Base-by-base conservation (phyloP, 1,139 yeast genomes). In the Hemisphaericaspora subhashii region DNA sequence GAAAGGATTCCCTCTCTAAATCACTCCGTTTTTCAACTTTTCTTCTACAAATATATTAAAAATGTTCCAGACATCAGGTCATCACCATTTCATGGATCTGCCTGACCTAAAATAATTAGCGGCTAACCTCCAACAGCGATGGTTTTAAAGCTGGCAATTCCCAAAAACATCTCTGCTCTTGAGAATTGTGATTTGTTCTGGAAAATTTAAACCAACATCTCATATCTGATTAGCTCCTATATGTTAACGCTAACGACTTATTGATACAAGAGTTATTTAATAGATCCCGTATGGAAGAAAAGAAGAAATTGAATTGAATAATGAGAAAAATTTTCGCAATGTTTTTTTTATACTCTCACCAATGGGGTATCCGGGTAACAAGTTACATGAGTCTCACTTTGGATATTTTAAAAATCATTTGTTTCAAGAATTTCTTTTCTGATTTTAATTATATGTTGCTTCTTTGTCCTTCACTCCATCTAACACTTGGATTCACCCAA, bases 61-160 rank as follows among this genome's bases (percentile, higher is more conserved):
- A 41, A 69, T 85, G 90, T 85, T 62, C 79, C 94, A 84, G 77
- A 66, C 81, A 74, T 78, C 82, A 86, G 95, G 95, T 71, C 77
- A 71, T 71, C 77, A 70, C 77, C 67, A 62, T 69, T 69, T 71
- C 95, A 86, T 86, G 95, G 88, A 80, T 82, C 89, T 61, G 79
- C 82, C 72, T 45, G 58, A 50, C 65, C 61, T 45, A 51, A 48
- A 55, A 60, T 48, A 41, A 48, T 60, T 55, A 66, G 68, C 72
- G 79, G 87, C 86, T n/a, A 81, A 83, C 94, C 94, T 85, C 87
- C 62, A 80, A 81, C 84, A 77, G 89, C 95, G 86, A 86, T 86
- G 95, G 95, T 86, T 72, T 72, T 72, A 70, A 68, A 67, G 72
- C 73, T 71, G 77, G 50, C 45, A 33, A 30, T n/a, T 15, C 33